These are phyloP conservation scores for Grosmannia huntii DNA, from an alignment of 2,329 filamentous ascomycete genomes.

Conservation along the genomic window DNA sequence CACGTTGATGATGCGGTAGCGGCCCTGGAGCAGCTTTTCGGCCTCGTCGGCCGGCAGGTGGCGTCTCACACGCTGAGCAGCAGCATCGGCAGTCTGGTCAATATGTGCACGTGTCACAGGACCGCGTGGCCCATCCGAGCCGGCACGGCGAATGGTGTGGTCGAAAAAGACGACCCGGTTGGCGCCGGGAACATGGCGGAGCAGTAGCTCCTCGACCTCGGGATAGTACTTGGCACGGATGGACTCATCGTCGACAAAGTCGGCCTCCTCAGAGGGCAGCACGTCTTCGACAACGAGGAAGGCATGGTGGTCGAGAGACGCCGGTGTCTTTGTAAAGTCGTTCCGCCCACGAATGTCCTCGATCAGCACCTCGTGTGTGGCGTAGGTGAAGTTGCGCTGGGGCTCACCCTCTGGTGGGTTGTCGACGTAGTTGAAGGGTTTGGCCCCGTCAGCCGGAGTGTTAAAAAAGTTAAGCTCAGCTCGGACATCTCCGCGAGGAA, in stretches of 20 bases:
- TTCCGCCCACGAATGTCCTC: constrained; percentile 64
- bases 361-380: constrained; percentile 41
- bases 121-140: constrained; percentile 41
- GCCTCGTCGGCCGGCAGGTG: constrained; percentile 56
- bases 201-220: constrained; percentile 62
- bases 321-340: constrained; percentile 11
- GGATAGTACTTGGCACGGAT: constrained; percentile 71
- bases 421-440: constrained; percentile 57
- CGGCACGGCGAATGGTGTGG: constrained; percentile 68
- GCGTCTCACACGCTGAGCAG: constrained; percentile 50
- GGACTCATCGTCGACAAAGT: constrained; percentile 55
- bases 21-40: constrained; percentile 47
- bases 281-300: constrained; percentile 54
- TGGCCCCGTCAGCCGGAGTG: constrained; percentile 44
- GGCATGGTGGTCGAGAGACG: constrained; percentile 33
- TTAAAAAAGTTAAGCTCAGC: constrained; percentile 54
- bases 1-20: constrained; percentile 78
- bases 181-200: constrained; percentile 53
- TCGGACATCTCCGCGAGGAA: constrained; percentile 46
- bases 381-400: constrained; percentile 49
- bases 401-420: constrained; percentile 45
- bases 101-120: constrained; percentile 69
- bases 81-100: constrained; percentile 62
- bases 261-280: constrained; percentile 39
- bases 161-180: constrained; percentile 66